Evolutionary conservation across 495 filamentous ascomycete genomes (phyloP), one percentile per base, ranked within the genome.

Genomic region (Hyphodiscus hymeniophilus): DNA sequence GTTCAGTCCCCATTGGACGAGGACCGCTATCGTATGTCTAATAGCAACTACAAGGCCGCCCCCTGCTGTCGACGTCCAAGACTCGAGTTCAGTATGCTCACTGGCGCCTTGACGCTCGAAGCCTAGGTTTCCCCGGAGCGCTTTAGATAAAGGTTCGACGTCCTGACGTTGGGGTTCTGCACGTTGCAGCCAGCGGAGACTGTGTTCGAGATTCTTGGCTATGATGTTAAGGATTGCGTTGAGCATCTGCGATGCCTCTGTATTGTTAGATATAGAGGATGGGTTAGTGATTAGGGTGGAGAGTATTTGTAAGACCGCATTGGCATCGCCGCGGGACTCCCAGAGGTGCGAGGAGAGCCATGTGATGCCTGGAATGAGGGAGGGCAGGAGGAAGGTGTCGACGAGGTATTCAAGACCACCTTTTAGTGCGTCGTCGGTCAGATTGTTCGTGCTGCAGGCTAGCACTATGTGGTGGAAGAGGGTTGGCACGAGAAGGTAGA

Each of bases 401-500:
- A 95, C 82, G 2, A 98, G 69, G 62, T 91, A 83, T 72, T 95
- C 90, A 34, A 96, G 76, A 0, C 90, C 92, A 2, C 80, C 81
- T 62, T 89, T 94, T 0, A 97, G 64, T n/a, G 78, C 79, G 15
- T 94, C 87, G 16, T 94, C 77, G 18, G 81, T 77, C 18, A 98
- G 65, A 26, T 80, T 72, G 5, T 79, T 80, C 0, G 75, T 77
- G 48, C 79, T 75, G 55, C 82, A 84, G 1, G 88, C 92, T 10
- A 84, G 71, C 1, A 94, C 75, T 36, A 84, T 87, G 54, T 97
- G 88, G 46, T 82, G 75, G 58, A 97, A 94, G 0, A 97, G 65
- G 1, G 90, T 92, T 7, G 89, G 82, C 3, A 94, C 82, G n/a
- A 98, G 78, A 15, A 85, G 66, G 57, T 96, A 95, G 59, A 97